phyloP scores from a whole-genome alignment of 306 rosid genomes.

The cucumber (Cucumis sativus) region DNA sequence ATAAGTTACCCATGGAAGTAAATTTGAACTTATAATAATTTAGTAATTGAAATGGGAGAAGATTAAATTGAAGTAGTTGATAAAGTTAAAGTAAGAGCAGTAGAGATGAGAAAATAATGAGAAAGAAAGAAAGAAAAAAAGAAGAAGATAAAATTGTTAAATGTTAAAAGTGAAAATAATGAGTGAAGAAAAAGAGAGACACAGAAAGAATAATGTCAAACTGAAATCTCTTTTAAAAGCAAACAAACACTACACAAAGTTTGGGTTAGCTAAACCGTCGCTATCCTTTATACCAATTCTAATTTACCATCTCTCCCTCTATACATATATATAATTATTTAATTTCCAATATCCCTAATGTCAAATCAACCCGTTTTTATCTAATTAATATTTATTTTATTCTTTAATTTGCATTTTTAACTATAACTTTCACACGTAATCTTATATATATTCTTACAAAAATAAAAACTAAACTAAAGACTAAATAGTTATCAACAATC shows the following conservation, averaged over 20 bases:
- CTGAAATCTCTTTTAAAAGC: not conserved
- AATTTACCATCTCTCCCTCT: not conserved
- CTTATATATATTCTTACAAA: too few species aligned
- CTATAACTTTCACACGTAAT: not conserved
- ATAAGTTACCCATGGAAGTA: too few species aligned
- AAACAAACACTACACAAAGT: not conserved
- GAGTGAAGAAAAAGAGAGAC: not conserved
- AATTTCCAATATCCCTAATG: not conserved
- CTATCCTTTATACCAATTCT: not conserved
- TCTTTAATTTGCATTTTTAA: not conserved
- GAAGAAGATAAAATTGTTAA: not conserved
- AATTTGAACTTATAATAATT: too few species aligned
- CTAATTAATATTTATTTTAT: not conserved
- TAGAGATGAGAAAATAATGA: not conserved
- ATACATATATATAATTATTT: not conserved
- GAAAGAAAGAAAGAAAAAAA: too few species aligned
- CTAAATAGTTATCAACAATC: too few species aligned
- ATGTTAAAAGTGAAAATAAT: not conserved
- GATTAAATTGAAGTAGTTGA: too few species aligned
- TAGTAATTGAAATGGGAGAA: too few species aligned
- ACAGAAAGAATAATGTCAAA: conserved; percentile 1
- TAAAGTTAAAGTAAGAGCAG: not conserved
- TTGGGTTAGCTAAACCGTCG: not conserved
- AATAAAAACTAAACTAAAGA: too few species aligned
- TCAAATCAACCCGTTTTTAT: not conserved